Evolutionary conservation across 169 alveolate genomes (phyloP), one percentile per base, ranked within the genome.

Genomic region (Pseudocohnilembus persalinus): DNA sequence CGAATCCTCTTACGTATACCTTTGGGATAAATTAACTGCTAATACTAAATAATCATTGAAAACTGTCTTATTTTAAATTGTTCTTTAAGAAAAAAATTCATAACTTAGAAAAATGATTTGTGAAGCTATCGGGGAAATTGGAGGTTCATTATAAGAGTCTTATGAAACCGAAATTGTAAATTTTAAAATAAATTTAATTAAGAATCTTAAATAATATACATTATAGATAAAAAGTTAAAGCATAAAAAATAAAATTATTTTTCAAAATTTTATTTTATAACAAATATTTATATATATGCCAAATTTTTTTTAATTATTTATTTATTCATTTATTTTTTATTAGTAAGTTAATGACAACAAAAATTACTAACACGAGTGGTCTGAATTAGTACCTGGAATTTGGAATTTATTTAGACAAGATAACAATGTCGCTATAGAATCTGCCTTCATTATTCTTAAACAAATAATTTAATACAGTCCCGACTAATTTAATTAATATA

Each of bases 51-150:
- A 49, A 49, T 11, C 20, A 20, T 4, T 49, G 4, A 49, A 49
- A 49, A 49, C 68, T 20, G 68, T 11, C 4, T 20, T 49, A 4
- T 49, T 49, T 20, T 11, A 11, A 4, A 20, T 49, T 11, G 4
- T 49, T 4, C 4, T 11, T 49, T 11, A 4, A 11, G 68, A 49
- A 49, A 4, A 49, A 49, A 20, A 49, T 49, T 4, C 20, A 4
- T 11, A 49, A 49, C 31, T 32, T 0, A 77, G 82, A 33, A 77
- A 33, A 30, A 4, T 0, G 6, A 77, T 77, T n/a, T 33, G 82
- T 33, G 82, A 77, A 77, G 32, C 82, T 28, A 68, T 77, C 28
- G 82, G 82, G 33, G 82, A 77, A 77, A 34, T 77, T 28, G 82
- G 82, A 24, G 73, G 74, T 32, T 77, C 82, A 16, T 4, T 49